Evolutionary conservation across 2,329 filamentous ascomycete genomes (phyloP).

Genomic region (Fusarium secorum): DNA sequence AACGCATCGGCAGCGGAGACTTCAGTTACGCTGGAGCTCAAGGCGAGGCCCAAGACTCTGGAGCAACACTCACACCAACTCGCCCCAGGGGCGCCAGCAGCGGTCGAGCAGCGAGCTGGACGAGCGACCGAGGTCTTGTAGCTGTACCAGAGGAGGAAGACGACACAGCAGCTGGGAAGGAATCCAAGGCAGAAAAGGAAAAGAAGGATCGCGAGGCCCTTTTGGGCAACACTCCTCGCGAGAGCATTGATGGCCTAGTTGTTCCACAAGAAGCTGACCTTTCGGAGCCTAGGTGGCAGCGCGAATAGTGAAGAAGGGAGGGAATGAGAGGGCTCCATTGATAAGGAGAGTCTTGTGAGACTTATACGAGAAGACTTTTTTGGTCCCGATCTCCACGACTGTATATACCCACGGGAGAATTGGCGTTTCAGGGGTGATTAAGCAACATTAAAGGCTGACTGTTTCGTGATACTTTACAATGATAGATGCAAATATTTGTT

Average conservation of each 20-base stretch:
- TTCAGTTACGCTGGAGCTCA: constrained; percentile 42
- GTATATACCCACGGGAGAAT: constrained; percentile 38
- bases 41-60: constrained; percentile 20
- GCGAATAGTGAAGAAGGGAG: background rate
- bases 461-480: constrained; percentile 3
- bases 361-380: constrained; percentile 6
- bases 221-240: constrained; percentile 37
- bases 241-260: constrained; percentile 32
- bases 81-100: constrained; percentile 42
- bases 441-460: constrained; percentile 10
- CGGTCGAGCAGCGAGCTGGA: constrained; percentile 47
- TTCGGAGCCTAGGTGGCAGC: constrained; percentile 42
- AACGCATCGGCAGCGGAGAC: constrained; percentile 44
- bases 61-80: constrained; percentile 20
- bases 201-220: constrained; percentile 43
- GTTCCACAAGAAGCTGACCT: constrained; percentile 41
- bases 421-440: constrained; percentile 31
- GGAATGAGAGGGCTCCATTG: background rate
- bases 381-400: constrained; percentile 31
- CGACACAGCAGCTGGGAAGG: constrained; percentile 29
- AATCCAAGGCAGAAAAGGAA: constrained; percentile 21
- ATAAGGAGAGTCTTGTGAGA: background rate
- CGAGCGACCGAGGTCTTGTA: constrained; percentile 49
- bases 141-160: constrained; percentile 52
- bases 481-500: background rate